phyloP scores from a whole-genome alignment of 345 rosid genomes.

The Populus tremula region DNA sequence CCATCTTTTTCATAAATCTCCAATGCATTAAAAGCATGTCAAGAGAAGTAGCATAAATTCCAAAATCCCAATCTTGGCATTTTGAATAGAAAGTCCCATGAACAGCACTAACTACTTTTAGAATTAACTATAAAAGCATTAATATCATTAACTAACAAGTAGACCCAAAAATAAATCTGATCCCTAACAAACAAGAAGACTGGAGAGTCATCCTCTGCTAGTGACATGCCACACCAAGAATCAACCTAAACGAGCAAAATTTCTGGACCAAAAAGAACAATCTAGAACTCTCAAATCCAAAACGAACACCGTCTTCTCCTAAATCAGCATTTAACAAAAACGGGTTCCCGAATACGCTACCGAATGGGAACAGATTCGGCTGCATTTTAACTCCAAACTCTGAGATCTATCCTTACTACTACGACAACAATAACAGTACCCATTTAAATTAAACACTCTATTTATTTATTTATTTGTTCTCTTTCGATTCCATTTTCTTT shows the following conservation, averaged over 20 bases:
- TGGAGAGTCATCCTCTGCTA: background rate
- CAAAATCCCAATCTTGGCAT: background rate
- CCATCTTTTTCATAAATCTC: background rate
- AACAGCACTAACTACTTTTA: background rate
- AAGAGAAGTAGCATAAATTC: background rate
- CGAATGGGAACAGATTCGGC: slow-evolving; percentile 69
- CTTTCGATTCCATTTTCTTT: too few relatives aligned
- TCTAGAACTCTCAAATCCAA: slow-evolving; percentile 73
- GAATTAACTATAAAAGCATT: background rate
- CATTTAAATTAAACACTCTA: background rate
- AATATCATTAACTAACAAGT: background rate
- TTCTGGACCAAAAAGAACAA: slow-evolving; percentile 66
- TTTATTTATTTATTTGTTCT: background rate
- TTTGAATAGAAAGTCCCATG: background rate
- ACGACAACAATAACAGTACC: background rate
- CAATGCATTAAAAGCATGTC: background rate
- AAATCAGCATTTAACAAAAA: slow-evolving; percentile 65
- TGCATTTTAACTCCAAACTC: slow-evolving; percentile 58
- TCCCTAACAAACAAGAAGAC: background rate
- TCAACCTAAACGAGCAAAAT: background rate
- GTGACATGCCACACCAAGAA: background rate
- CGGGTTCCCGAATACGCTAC: slow-evolving; percentile 55
- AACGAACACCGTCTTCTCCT: slow-evolving; percentile 25
- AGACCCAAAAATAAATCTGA: background rate
- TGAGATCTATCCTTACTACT: slow-evolving; percentile 21